A percentile compares a stretch with the other conserved stretches of the same genome.
Conservation (phyloP, 768 basidiomycete species). For the Pleurotus pulmonarius region DNA sequence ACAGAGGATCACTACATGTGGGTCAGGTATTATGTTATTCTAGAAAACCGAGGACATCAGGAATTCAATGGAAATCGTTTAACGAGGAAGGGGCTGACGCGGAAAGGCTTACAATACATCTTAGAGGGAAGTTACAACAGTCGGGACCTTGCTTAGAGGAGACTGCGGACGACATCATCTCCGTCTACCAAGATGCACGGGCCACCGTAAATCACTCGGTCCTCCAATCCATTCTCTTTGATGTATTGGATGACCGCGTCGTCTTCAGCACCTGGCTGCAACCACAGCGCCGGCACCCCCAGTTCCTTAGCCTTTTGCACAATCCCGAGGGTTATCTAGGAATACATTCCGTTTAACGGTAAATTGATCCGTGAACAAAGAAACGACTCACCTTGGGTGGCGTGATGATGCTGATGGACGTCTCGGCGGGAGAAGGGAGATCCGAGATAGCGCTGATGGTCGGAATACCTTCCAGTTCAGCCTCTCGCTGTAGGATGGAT, state of each 20-base stretch:
- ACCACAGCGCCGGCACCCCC: conserved; percentile 78
- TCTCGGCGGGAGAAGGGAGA: conserved; percentile 57
- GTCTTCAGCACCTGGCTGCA: conserved; percentile 87
- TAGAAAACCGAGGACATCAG: conserved; percentile 3
- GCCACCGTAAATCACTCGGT: conserved; percentile 76
- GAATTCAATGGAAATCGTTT: background rate
- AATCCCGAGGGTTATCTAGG: conserved; percentile 65
- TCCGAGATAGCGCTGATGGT: conserved; percentile 54
- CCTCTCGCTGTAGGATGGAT: conserved; percentile 49
- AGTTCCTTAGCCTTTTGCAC: conserved; percentile 66
- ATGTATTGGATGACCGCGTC: conserved; percentile 60
- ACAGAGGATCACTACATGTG: background rate
- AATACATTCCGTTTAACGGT: background rate
- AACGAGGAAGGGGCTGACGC: too few species aligned
- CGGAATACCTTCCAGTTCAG: conserved; percentile 61
- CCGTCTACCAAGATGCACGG: conserved; percentile 82
- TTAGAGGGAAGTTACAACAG: background rate
- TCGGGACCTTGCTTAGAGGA: conserved; percentile 15
- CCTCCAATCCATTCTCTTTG: conserved; percentile 56
- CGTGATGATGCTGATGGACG: conserved; percentile 77
- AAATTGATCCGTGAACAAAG: background rate
- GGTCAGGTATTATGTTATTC: background rate
- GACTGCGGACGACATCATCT: conserved; percentile 47
- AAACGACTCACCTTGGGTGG: conserved; percentile 54
- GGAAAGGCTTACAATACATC: background rate